phyloP scores from a whole-genome alignment of 192 early-diverging fungal species.

The Coemansia sp. region DNA sequence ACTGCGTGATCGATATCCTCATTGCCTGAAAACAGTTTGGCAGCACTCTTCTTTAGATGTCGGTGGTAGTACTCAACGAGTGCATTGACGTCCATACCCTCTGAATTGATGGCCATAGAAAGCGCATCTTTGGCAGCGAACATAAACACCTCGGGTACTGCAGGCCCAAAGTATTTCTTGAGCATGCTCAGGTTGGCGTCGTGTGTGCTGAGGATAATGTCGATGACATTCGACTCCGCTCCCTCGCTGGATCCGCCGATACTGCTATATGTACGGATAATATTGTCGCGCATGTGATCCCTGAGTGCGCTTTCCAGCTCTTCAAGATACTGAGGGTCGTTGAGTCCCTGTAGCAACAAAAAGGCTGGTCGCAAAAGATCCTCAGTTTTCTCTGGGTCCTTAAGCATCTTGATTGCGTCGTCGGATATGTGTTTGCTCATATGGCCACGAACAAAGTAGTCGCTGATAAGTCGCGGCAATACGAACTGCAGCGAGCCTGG shows the following conservation, averaged over 20 bases:
- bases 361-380: neutral
- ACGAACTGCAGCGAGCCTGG: neutral
- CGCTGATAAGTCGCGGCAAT: neutral
- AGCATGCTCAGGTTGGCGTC: neutral
- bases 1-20: neutral
- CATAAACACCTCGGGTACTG: neutral
- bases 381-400: neutral
- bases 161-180: neutral
- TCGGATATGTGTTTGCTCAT: neutral
- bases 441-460: neutral
- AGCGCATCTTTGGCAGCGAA: neutral
- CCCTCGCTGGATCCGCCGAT: neutral
- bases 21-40: neutral
- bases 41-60: neutral
- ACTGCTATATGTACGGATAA: neutral
- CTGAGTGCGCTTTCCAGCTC: neutral
- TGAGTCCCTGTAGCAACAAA: neutral
- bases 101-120: neutral
- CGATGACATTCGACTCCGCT: neutral
- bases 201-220: neutral
- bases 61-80: neutral
- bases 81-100: neutral
- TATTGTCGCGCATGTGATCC: neutral
- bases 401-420: neutral
- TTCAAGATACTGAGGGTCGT: neutral